Conservation (phyloP, 257 asterid genomes). For the Fraxinus quadrangulata region DNA sequence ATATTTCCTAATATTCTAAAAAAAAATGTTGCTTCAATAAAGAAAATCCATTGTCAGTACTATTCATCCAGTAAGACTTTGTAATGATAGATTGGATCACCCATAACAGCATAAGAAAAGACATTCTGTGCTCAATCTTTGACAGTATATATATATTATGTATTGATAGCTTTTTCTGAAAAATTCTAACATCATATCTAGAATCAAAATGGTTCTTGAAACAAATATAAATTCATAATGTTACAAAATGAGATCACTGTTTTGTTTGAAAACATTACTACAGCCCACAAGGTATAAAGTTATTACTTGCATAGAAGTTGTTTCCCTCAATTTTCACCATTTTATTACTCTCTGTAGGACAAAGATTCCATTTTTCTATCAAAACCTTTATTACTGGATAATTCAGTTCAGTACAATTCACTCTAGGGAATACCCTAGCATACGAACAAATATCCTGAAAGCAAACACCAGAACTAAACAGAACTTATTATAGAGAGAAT, state of each 20-base stretch:
- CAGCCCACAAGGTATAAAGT: neutral
- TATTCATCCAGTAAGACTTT: neutral
- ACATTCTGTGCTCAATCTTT: neutral
- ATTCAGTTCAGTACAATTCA: neutral
- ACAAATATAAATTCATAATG: conserved; percentile 9
- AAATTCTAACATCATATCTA: conserved; percentile 8
- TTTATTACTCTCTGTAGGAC: neutral
- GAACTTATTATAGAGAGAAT: neutral
- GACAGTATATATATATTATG: neutral
- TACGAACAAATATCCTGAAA: neutral
- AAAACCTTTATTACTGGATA: neutral
- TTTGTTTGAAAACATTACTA: conserved; percentile 9
- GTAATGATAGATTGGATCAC: conserved; percentile 9
- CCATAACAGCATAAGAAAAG: neutral
- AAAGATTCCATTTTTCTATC: neutral
- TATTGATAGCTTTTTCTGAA: neutral
- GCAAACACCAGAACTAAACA: neutral
- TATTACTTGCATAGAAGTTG: conserved; percentile 7
- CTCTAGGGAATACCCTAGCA: neutral
- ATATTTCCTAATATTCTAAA: neutral
- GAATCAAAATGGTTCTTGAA: neutral
- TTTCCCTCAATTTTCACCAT: conserved; percentile 8
- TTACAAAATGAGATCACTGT: conserved; percentile 15
- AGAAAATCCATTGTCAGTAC: neutral
- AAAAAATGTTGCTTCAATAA: neutral